phyloP scores from a whole-genome alignment of 1,284 basidiomycete genomes.

The Taiwanofungus camphoratus region DNA sequence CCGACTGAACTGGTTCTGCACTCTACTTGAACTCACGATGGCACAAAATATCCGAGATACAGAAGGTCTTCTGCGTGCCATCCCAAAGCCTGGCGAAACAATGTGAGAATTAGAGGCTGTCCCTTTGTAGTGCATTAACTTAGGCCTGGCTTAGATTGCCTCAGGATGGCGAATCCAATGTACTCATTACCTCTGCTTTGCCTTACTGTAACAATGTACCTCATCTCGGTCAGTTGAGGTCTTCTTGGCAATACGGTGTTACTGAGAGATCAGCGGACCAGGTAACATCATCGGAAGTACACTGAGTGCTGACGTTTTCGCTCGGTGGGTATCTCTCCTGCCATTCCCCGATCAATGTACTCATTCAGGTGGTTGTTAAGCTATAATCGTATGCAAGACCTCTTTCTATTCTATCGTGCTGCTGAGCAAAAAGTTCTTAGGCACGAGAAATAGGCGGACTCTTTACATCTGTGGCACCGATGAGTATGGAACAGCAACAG shows the following conservation, averaged over 20 bases:
- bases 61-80: slow-evolving; percentile 53
- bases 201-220: slow-evolving; percentile 99
- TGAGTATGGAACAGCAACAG: slow-evolving; percentile 98
- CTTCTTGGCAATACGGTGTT: slow-evolving; percentile 2
- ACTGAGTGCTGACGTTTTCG: slow-evolving; percentile 95
- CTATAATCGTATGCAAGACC: slow-evolving; percentile 55
- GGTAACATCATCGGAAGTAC: slow-evolving; percentile 98
- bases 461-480: slow-evolving; percentile 96
- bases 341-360: background rate
- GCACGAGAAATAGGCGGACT: slow-evolving; percentile 69
- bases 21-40: slow-evolving; percentile 36
- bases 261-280: slow-evolving; percentile 19
- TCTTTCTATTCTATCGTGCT: too few species aligned
- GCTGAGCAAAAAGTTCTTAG: slow-evolving; percentile 37
- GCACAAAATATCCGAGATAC: slow-evolving; percentile 59
- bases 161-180: slow-evolving; percentile 78
- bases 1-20: background rate
- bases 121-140: background rate
- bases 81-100: slow-evolving; percentile 31
- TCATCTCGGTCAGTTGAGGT: slow-evolving; percentile 70
- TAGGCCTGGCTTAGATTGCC: slow-evolving; percentile 55
- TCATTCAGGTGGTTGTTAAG: slow-evolving; percentile 37
- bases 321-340: slow-evolving; percentile 58
- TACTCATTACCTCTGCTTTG: slow-evolving; percentile 92
- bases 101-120: slow-evolving; percentile 23